Conservation (phyloP, 371 early-diverging fungal species). For the Apophysomyces sp. region DNA sequence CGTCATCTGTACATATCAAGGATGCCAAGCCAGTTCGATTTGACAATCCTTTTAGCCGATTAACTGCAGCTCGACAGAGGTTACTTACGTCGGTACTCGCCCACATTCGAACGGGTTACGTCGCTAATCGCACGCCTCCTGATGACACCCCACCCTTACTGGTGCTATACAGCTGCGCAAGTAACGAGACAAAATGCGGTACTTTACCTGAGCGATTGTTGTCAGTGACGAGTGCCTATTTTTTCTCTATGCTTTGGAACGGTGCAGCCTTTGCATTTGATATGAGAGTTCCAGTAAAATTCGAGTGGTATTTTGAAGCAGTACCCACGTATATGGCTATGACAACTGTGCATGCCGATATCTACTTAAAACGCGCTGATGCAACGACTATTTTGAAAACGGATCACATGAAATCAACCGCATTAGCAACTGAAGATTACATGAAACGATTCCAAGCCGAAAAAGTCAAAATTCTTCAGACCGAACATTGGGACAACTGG, state of each 20-base stretch:
- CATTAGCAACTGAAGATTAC: conserved; percentile 12
- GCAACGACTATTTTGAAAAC: conserved; percentile 1
- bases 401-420: conserved; percentile 7
- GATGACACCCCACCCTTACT: conserved; percentile 42
- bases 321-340: conserved; percentile 32
- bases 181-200: conserved; percentile 19
- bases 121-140: conserved; percentile 43
- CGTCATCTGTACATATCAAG: neutral
- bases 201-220: conserved; percentile 28
- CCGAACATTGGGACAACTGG: conserved; percentile 10
- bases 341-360: conserved; percentile 25
- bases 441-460: neutral
- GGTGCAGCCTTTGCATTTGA: conserved; percentile 41
- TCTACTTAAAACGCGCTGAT: conserved; percentile 23
- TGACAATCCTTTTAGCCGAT: conserved; percentile 5
- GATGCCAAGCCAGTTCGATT: neutral
- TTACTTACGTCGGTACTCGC: conserved; percentile 30
- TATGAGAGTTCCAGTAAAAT: conserved; percentile 27
- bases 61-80: conserved; percentile 7
- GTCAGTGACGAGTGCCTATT: conserved; percentile 31
- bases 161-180: conserved; percentile 26
- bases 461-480: conserved; percentile 4
- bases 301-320: conserved; percentile 39
- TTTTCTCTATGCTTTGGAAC: conserved; percentile 37
- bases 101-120: conserved; percentile 40